Evolutionary conservation across 176 grass and related monocot genomes (phyloP).

Genomic region (Microstegium vimineum): DNA sequence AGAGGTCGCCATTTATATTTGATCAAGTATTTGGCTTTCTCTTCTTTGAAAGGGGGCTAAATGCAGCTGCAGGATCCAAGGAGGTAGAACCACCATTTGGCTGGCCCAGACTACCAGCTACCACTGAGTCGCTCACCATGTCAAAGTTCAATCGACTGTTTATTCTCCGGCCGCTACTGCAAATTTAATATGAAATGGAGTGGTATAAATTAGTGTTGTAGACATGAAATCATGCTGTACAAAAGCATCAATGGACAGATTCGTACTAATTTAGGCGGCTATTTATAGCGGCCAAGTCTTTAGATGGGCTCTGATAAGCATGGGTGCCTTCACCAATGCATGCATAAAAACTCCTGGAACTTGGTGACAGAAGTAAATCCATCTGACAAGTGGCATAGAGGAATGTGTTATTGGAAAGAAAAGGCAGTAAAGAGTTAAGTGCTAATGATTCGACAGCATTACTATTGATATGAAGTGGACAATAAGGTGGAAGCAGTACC

Average conservation of each 20-base stretch:
- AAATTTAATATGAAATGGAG: slow-evolving; percentile 25
- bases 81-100: slow-evolving; percentile 58
- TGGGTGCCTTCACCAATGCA: slow-evolving; percentile 95
- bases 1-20: slow-evolving; percentile 29
- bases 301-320: slow-evolving; percentile 74
- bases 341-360: slow-evolving; percentile 90
- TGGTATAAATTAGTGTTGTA: slow-evolving; percentile 11
- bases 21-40: slow-evolving; percentile 46
- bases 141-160: slow-evolving; percentile 87
- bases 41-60: slow-evolving; percentile 54
- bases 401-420: background rate
- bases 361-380: slow-evolving; percentile 80
- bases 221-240: background rate
- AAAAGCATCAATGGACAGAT: no score
- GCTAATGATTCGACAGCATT: background rate
- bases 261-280: slow-evolving; percentile 72
- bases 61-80: slow-evolving; percentile 40
- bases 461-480: background rate
- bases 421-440: background rate
- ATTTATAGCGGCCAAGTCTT: slow-evolving; percentile 85
- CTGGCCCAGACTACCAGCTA: slow-evolving; percentile 67
- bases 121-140: slow-evolving; percentile 84
- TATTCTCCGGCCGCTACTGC: slow-evolving; percentile 52
- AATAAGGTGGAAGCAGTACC: background rate
- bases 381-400: slow-evolving; percentile 47